Evolutionary conservation across 1,284 basidiomycete genomes (phyloP), one percentile per base, ranked within the genome.

Genomic region (Neolentinus lepideus): DNA sequence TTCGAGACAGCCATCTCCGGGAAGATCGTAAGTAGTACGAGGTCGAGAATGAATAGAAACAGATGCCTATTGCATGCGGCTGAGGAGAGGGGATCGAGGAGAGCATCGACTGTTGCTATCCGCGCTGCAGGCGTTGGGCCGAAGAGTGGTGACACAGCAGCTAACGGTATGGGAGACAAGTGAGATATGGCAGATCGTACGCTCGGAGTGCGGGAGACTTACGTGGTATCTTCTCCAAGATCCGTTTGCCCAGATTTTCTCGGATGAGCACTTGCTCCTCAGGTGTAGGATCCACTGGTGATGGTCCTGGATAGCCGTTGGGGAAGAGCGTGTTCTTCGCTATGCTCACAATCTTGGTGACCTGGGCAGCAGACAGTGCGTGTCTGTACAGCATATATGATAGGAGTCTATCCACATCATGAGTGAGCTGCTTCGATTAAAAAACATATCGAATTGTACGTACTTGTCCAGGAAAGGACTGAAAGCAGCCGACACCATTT

Each of bases 241-340:
- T 66, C 63, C 81, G 74, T 26, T 70, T 66, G 25, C 80, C 65
- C 14, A 89, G 66, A 53, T 71, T 70, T n/a, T 77, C 75, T 22
- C 79, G 78, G 55, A 88, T 72, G 35, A 71, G 73, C 1, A 72
- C 70, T 64, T 90, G 87, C 66, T 91, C 87, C 62, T 88, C 87
- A 0, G 72, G 71, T 0, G 81, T 81, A 24, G 90, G 91, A 53
- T 89, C 85, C 2, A 75, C 70, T 3, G 84, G 81, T 1, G 82
- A 67, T 0, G 82, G 79, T 0, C 78, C 84, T 1, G 90, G 89
- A 69, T 89, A 90, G 21, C 90, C 91, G 57, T 86, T 84, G 3
- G 92, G 90, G 64, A 92, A 93, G 36, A 94, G 74, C 2, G 81
- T 77, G 22, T 76, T 75, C 61, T 88, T 89, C 6, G 79, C 72